These are phyloP conservation scores for Apiotrichum akiyoshidainum DNA, from an alignment of 1,284 basidiomycete genomes.

Conservation along the genomic window DNA sequence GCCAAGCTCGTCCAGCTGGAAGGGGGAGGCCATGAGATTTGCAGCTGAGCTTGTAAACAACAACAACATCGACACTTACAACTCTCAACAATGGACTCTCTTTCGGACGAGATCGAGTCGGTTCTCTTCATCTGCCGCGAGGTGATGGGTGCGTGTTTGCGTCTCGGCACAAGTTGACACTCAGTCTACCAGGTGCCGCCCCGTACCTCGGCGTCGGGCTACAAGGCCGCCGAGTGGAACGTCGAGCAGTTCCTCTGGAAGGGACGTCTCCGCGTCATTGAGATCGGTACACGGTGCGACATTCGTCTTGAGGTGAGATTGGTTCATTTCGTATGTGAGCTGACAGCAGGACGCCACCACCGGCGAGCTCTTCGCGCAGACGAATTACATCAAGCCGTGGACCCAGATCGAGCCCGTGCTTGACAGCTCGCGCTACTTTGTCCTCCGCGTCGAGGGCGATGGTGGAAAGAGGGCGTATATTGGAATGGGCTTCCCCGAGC, in stretches of 20 bases:
- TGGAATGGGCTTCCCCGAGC: constrained; percentile 88
- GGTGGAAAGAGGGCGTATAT: constrained; percentile 82
- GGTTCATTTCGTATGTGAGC: neutral
- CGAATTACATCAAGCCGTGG: constrained; percentile 72
- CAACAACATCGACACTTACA: neutral
- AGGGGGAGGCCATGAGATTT: too few species aligned
- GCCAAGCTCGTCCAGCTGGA: neutral
- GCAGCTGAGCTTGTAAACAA: neutral
- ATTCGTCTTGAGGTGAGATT: constrained; percentile 47
- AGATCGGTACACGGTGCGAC: constrained; percentile 45
- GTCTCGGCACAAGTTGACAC: neutral
- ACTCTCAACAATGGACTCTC: constrained; percentile 30
- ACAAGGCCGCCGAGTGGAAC: constrained; percentile 52
- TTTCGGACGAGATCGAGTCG: constrained; percentile 50
- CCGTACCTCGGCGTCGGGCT: constrained; percentile 46
- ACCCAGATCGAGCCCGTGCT: constrained; percentile 90
- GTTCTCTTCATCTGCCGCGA: constrained; percentile 50
- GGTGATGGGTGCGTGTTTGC: constrained; percentile 46
- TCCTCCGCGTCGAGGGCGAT: constrained; percentile 80
- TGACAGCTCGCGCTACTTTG: constrained; percentile 94
- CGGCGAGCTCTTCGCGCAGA: constrained; percentile 72
- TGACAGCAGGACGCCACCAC: constrained; percentile 38
- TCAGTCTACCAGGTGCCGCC: constrained; percentile 53
- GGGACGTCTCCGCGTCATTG: constrained; percentile 48
- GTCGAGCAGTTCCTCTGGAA: constrained; percentile 51